These are phyloP conservation scores for Vicia faba DNA, from an alignment of 306 rosid genomes.

Conservation along the genomic window DNA sequence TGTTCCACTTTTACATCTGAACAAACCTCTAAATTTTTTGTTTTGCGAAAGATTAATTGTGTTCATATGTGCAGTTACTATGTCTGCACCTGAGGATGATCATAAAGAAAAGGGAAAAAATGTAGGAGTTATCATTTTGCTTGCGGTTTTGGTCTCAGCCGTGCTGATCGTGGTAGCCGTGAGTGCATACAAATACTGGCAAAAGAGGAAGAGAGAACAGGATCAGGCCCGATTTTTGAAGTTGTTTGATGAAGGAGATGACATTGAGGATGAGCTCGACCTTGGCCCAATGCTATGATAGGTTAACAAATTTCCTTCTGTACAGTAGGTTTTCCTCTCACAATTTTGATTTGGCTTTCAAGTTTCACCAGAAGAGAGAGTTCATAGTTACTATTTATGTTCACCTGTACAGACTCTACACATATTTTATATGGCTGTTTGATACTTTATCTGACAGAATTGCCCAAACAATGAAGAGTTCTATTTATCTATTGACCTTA, in stretches of 20 bases:
- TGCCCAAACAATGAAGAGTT: not conserved
- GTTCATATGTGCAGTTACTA: constrained; percentile 50
- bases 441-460: constrained; percentile 19
- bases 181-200: constrained; percentile 73
- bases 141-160: constrained; percentile 40
- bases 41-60: constrained; percentile 21
- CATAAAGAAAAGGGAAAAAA: constrained; percentile 46
- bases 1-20: constrained; percentile 19
- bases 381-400: constrained; percentile 27
- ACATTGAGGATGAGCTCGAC: constrained; percentile 84
- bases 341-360: constrained; percentile 40
- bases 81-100: constrained; percentile 36
- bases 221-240: constrained; percentile 93
- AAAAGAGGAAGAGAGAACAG: constrained; percentile 75
- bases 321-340: constrained; percentile 53
- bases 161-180: constrained; percentile 42
- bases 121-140: constrained; percentile 48
- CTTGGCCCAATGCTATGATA: constrained; percentile 62
- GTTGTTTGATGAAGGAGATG: constrained; percentile 90
- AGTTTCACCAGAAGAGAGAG: not conserved
- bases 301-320: constrained; percentile 38
- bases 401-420: constrained; percentile 34
- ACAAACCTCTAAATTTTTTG: constrained; percentile 16
- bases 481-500: no score
- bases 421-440: constrained; percentile 6